Evolutionary conservation across 495 filamentous ascomycete species (phyloP).

Genomic region (Podospora pseudocomata): DNA sequence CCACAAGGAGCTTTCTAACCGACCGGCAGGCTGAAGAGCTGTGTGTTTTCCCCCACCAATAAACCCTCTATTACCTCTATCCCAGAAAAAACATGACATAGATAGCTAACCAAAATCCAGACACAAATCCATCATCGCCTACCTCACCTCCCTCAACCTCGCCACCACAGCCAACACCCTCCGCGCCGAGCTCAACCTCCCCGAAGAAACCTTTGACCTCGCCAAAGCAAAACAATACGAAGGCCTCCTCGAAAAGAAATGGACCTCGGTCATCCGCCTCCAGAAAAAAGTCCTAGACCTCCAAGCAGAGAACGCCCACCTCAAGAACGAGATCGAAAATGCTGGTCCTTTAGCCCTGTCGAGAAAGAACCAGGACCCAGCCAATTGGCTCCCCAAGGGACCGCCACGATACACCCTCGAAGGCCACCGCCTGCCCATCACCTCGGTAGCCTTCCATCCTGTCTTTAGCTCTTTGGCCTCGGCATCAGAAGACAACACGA

Average conservation of each 20-base stretch:
- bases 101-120: slow-evolving; percentile 39
- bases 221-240: slow-evolving; percentile 78
- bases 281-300: slow-evolving; percentile 96
- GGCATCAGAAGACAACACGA: slow-evolving; percentile 76
- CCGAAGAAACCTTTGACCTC: slow-evolving; percentile 63
- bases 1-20: neutral
- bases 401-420: slow-evolving; percentile 73
- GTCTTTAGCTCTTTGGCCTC: slow-evolving; percentile 84
- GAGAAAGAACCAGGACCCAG: slow-evolving; percentile 67
- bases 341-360: slow-evolving; percentile 57
- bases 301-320: slow-evolving; percentile 60
- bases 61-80: neutral
- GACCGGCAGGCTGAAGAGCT: slow-evolving; percentile 78
- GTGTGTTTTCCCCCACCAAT: slow-evolving; percentile 44
- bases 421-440: slow-evolving; percentile 74
- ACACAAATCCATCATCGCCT: slow-evolving; percentile 84
- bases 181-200: slow-evolving; percentile 57
- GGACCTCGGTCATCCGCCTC: slow-evolving; percentile 80
- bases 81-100: neutral
- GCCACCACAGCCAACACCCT: slow-evolving; percentile 60
- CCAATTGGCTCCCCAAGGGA: slow-evolving; percentile 74
- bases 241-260: slow-evolving; percentile 83
- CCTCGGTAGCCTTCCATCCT: slow-evolving; percentile 87
- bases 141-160: slow-evolving; percentile 66
- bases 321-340: slow-evolving; percentile 87